Evolutionary conservation across 129 eudicot species (phyloP), one percentile per base, ranked within the genome.

Genomic region (Solidago caesia): DNA sequence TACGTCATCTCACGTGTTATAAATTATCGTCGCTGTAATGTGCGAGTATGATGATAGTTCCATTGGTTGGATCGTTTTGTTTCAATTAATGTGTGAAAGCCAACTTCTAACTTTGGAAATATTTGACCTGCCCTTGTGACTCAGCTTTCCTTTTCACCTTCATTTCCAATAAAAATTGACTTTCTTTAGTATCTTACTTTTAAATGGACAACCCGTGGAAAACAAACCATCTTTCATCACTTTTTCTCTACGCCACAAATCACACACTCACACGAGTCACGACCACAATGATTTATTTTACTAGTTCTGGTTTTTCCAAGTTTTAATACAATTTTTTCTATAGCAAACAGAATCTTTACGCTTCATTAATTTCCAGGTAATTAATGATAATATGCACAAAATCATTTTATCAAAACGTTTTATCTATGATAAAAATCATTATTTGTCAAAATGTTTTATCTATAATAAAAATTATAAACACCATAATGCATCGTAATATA

Each of bases 101-200:
- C 47, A 47, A 62, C 16, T 46, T 61, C 44, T 27, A 15, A 74
- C 61, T 47, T 60, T n/a, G 46, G 78, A 62, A 64, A 74, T 7
- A 15, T 29, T 63, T 74, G 15, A 47, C 58, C 61, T 62, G 49
- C 77, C 77, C 71, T 74, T 74, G 79, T 74, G 79, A 74, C 78
- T 14, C 66, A 61, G 44, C 70, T 73, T 45, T 73, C 77, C 13
- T 60, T 59, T 73, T 72, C 69, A 49, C 25, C 26, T 27, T 47
- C 48, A 48, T 39, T 73, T 75, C 42, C 21, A 64, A 39, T 63
- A 48, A 39, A 64, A 74, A 11, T 63, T 63, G 78, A 74, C 78
- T 74, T 72, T 72, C 48, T 7, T 6, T 74, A 64, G 39, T 48
- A 63, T 9, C 71, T 33, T 4, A 57, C 67, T 56, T 43, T 43